Evolutionary conservation across 1,139 yeast genomes (phyloP), one percentile per base, ranked within the genome.

Genomic region (Scheffersomyces lignicola): DNA sequence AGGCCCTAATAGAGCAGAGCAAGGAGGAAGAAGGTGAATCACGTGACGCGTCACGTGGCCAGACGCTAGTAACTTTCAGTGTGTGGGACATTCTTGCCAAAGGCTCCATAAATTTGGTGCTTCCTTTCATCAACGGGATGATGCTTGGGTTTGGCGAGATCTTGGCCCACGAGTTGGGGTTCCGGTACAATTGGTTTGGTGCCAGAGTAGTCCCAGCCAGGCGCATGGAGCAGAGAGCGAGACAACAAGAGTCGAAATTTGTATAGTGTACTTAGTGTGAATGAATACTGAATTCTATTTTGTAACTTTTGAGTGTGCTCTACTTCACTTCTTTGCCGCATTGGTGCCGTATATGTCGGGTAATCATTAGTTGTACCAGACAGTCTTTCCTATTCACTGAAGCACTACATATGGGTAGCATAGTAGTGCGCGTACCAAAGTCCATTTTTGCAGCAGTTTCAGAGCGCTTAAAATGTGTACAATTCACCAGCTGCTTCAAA

Each of bases 111-210:
- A 90, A 92, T 50, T 62, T 90, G 48, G 59, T 89, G 4, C 65
- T 92, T 33, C 98, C 98, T 2, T 89, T 92, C 52, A 69, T 92
- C 43, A 92, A 92, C 54, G 98, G 98, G 8, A 69, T 92, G 65
- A 90, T 90, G 96, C 74, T 92, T 41, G 98, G 98, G 0, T 88
- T 90, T 58, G 98, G 98, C 1, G 98, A 92, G 63, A 83, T 92
- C 16, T 69, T 87, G 45, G 98, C 97, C 11, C 97, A 90, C 56
- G 97, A 92, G 54, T 65, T 90, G 32, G 95, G 96, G 7, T 85
- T 85, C 67, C 71, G 73, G 37, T 83, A 79, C 65, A 80, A 85
- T 31, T 86, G 94, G 88, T 54, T 73, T 7, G 90, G 92, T 3
- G 94, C 95, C 9, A 69, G 73, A 48, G 84, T 84, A 38, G 62